Conservation (phyloP, 345 rosid species). For the Melastoma malabathricum region DNA sequence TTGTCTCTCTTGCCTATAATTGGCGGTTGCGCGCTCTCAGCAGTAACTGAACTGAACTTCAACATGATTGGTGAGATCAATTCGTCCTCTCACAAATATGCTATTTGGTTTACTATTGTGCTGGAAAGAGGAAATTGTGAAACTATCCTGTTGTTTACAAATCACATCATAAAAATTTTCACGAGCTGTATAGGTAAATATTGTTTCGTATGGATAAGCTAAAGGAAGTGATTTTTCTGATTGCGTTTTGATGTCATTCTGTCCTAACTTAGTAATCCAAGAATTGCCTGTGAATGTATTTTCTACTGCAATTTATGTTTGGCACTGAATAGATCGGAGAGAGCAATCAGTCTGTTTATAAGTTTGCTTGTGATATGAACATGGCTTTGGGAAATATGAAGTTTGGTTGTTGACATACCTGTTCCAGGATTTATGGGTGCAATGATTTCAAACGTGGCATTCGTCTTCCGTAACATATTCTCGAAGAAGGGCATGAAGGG, state of each 20-base stretch:
- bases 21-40: conserved; percentile 99
- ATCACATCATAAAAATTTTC: too few species aligned
- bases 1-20: conserved; percentile 81
- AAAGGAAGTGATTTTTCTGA: too few species aligned
- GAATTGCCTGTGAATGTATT: too few species aligned
- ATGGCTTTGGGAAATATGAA: conserved; percentile 3
- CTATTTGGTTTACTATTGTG: background rate
- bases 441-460: conserved; percentile 93
- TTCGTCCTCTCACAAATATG: background rate
- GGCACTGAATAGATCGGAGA: too few species aligned
- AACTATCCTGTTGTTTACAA: too few species aligned
- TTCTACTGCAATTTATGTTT: too few species aligned
- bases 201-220: too few species aligned
- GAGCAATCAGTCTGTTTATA: background rate
- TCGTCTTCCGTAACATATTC: conserved; percentile 87
- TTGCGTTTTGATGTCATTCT: too few species aligned
- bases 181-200: too few species aligned
- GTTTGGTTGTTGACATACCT: conserved; percentile 6
- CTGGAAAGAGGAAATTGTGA: background rate
- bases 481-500: conserved; percentile 98
- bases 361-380: background rate
- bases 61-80: conserved; percentile 66
- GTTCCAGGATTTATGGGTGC: conserved; percentile 96
- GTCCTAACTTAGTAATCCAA: too few species aligned
- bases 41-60: conserved; percentile 95